Percentiles rank a stretch among this genome's conserved stretches.
Evolutionary conservation across 108 stramenopile species (phyloP).

Genomic region (Asterionellopsis glacialis): DNA sequence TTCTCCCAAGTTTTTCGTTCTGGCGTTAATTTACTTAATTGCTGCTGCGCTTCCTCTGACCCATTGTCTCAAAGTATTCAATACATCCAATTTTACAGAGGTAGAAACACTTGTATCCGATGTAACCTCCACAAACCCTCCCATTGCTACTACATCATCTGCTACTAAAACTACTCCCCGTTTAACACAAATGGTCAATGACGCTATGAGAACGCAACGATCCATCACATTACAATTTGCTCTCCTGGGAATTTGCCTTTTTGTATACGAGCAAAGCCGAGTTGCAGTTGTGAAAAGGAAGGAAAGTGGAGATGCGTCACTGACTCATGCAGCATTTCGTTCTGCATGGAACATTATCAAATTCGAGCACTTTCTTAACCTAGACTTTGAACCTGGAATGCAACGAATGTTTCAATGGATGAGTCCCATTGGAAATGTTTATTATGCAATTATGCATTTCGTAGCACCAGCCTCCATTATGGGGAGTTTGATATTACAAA

Average conservation of each 20-base stretch:
- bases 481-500: neutral
- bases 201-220: neutral
- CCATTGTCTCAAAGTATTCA: neutral
- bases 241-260: neutral
- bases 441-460: constrained; percentile 5
- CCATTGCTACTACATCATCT: neutral
- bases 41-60: neutral
- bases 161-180: neutral
- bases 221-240: constrained; percentile 1
- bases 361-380: neutral
- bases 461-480: neutral
- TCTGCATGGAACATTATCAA: neutral
- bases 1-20: constrained; percentile 31
- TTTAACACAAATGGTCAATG: neutral
- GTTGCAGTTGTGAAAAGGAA: neutral
- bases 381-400: constrained; percentile 1
- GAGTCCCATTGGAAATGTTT: neutral
- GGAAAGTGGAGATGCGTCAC: no score
- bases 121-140: no score
- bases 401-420: constrained; percentile 1
- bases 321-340: neutral
- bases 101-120: no score
- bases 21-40: neutral
- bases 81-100: no score
- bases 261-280: neutral